Base-by-base conservation (phyloP, 495 filamentous ascomycete species). In the Penicillium longicatenatum region DNA sequence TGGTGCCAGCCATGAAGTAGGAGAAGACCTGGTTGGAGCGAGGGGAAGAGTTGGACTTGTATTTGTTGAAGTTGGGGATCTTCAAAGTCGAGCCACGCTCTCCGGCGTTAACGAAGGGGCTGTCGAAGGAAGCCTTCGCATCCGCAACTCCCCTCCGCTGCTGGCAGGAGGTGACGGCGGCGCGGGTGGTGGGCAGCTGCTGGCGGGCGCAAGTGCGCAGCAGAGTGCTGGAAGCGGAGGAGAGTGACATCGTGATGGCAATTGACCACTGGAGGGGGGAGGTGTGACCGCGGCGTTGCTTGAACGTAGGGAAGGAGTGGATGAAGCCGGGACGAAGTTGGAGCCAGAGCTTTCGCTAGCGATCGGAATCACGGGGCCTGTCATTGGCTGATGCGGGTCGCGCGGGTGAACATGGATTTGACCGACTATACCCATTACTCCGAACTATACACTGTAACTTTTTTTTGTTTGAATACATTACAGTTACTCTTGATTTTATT, bases 1-100 rank as follows among this genome's bases (percentile, higher is more conserved):
- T 88, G 20, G 93, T 87, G 62, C 94, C 94, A 58, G 93, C 94
- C 90, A 97, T 94, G 79, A 98, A 99, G 84, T 99, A 99, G 65
- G 84, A 84, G 78, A 96, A 96, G 64, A 96, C 81, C 78, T 89
- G 86, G 77, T 97, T 96, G 57, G 78, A 75, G 67, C 79, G 82
- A 54, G 84, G 70, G 53, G 75, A 69, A 59, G 74, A 78, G 70
- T 85, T 87, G 74, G 83, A 85, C 79, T 84, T 78, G 79, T 99
- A 99, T 71, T 93, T 88, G 72, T 81, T 80, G 76, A 96, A 99
- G 76, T 89, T 88, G 58, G 95, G 95, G 67, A 98, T 86, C 72
- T 90, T 89, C 70, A 80, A 77, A 55, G 87, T 87, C 41, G 78
- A 76, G 59, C 68, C 68, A 54, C 54, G 57, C 54, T 78, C 71